phyloP scores from a whole-genome alignment of 2,329 filamentous ascomycete genomes.

The Fusarium palustre region DNA sequence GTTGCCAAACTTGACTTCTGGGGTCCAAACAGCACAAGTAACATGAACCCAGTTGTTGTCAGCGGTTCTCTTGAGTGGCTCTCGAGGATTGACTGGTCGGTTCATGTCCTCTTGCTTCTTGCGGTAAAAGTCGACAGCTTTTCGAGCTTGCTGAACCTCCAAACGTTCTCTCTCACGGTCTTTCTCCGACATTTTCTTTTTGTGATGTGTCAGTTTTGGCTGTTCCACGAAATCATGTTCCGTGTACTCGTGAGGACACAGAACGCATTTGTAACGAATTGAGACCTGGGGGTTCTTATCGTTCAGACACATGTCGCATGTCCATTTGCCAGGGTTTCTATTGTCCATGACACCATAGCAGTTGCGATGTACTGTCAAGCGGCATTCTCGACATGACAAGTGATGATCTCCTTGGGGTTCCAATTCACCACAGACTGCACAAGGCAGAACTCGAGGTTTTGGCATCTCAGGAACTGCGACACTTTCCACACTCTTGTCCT shows the following conservation, averaged over 20 bases:
- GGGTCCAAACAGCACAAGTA: constrained; percentile 89
- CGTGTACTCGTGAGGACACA: constrained; percentile 86
- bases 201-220: constrained; percentile 61
- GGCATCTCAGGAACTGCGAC: constrained; percentile 80
- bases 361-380: constrained; percentile 87
- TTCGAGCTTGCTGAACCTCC: constrained; percentile 85
- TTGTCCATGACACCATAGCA: constrained; percentile 89
- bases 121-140: constrained; percentile 83
- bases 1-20: constrained; percentile 92
- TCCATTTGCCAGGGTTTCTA: constrained; percentile 82
- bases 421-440: constrained; percentile 82
- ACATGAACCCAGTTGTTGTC: constrained; percentile 99
- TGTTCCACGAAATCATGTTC: constrained; percentile 88
- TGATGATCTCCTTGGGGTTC: constrained; percentile 79
- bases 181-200: constrained; percentile 90
- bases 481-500: constrained; percentile 66
- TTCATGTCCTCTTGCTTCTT: constrained; percentile 86
- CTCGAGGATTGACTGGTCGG: constrained; percentile 84
- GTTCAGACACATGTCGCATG: constrained; percentile 95
- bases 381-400: constrained; percentile 86
- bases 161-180: constrained; percentile 88
- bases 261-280: constrained; percentile 92
- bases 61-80: constrained; percentile 91
- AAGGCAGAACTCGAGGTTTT: constrained; percentile 82
- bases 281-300: constrained; percentile 93